These are phyloP conservation scores for Protomyces inundatus DNA, from an alignment of 1,139 yeast genomes.

Conservation along the genomic window DNA sequence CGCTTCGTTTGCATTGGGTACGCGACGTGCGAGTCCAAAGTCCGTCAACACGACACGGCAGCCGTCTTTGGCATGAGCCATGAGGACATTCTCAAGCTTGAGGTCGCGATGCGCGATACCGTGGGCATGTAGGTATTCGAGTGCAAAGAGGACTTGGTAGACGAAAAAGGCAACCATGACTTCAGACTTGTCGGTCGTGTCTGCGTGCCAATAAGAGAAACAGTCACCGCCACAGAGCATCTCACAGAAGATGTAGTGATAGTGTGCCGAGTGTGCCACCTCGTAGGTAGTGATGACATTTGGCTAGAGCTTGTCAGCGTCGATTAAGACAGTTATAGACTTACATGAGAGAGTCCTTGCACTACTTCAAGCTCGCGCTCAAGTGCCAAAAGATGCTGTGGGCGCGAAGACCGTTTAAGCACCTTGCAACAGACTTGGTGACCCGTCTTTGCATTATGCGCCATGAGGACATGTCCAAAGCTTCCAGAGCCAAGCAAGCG, in stretches of 20 bases:
- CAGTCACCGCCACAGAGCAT: slow-evolving; percentile 55
- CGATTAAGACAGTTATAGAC: neutral
- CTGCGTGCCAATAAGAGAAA: slow-evolving; percentile 48
- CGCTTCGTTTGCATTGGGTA: slow-evolving; percentile 58
- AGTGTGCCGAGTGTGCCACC: slow-evolving; percentile 17
- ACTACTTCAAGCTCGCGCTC: slow-evolving; percentile 33
- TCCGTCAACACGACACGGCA: slow-evolving; percentile 56
- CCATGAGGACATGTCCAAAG: slow-evolving; percentile 50
- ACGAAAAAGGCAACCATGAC: slow-evolving; percentile 47
- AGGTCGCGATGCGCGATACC: slow-evolving; percentile 54
- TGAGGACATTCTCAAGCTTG: slow-evolving; percentile 52
- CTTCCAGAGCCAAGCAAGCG: slow-evolving; percentile 55
- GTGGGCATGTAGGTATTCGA: slow-evolving; percentile 49
- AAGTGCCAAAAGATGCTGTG: slow-evolving; percentile 28
- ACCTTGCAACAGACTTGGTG: slow-evolving; percentile 36
- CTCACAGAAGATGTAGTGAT: slow-evolving; percentile 30
- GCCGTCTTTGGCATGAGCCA: slow-evolving; percentile 49
- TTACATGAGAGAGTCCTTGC: slow-evolving; percentile 32
- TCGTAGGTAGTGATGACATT: slow-evolving; percentile 33
- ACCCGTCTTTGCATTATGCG: slow-evolving; percentile 28
- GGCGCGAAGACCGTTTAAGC: slow-evolving; percentile 29
- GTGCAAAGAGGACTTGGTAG: slow-evolving; percentile 53
- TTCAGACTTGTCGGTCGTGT: slow-evolving; percentile 36
- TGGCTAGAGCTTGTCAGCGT: slow-evolving; percentile 31
- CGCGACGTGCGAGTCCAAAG: slow-evolving; percentile 57